A percentile compares a stretch with the other conserved stretches of the same genome.
These are phyloP conservation scores for Hydnum rufescens DNA, from an alignment of 768 basidiomycete species.

Conservation along the genomic window DNA sequence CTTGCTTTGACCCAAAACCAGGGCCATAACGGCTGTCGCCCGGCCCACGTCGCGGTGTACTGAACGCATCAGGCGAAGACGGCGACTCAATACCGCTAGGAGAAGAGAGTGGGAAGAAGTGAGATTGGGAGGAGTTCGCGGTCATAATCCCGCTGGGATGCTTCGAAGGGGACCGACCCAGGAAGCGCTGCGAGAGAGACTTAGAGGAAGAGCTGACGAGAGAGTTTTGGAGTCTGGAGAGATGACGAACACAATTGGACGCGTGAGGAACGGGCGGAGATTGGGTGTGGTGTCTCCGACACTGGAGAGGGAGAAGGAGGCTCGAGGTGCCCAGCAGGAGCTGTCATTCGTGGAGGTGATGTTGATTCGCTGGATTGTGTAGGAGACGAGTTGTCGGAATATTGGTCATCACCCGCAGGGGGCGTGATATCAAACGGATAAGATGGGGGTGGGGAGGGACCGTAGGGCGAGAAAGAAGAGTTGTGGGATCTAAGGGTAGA, in stretches of 20 bases:
- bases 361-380: neutral
- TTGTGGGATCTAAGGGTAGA: neutral
- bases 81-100: neutral
- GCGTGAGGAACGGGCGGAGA: neutral
- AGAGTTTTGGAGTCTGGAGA: neutral
- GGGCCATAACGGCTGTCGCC: neutral
- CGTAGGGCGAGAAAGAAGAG: neutral
- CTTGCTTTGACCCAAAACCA: neutral
- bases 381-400: neutral
- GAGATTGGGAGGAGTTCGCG: neutral
- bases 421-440: neutral
- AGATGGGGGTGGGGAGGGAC: neutral
- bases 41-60: neutral
- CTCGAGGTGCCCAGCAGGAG: neutral
- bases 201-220: neutral
- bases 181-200: slow-evolving; percentile 6
- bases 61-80: neutral
- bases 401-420: neutral
- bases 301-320: too few relatives aligned
- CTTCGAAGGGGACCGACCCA: neutral
- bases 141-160: neutral
- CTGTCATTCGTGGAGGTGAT: neutral
- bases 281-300: neutral
- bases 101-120: neutral
- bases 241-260: neutral